phyloP scores from a whole-genome alignment of 768 basidiomycete genomes.

The Lactarius hengduanensis region DNA sequence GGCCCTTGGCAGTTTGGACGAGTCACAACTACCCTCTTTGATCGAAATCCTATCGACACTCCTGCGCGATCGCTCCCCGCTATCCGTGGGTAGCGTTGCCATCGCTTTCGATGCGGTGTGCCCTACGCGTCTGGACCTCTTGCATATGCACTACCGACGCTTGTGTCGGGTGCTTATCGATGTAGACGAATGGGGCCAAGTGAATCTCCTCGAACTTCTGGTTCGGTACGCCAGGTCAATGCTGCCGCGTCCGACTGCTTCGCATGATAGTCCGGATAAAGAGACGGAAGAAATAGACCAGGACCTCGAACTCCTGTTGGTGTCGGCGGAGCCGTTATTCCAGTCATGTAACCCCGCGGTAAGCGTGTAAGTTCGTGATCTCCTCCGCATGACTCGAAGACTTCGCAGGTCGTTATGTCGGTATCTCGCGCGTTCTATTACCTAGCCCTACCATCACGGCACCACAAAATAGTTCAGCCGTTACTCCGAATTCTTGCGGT shows the following conservation, averaged over 20 bases:
- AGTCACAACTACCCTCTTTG: slow-evolving; percentile 66
- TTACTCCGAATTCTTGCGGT: slow-evolving; percentile 68
- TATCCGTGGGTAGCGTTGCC: slow-evolving; percentile 84
- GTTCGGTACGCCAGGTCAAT: slow-evolving; percentile 81
- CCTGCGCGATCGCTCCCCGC: slow-evolving; percentile 74
- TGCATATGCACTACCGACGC: slow-evolving; percentile 86
- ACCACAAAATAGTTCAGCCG: slow-evolving; percentile 61
- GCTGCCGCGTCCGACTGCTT: slow-evolving; percentile 60
- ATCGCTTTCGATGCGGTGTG: slow-evolving; percentile 87
- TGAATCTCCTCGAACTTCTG: slow-evolving; percentile 73
- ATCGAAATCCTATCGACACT: slow-evolving; percentile 63
- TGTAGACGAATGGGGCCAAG: slow-evolving; percentile 96
- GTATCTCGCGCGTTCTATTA: slow-evolving; percentile 75
- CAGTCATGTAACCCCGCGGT: slow-evolving; percentile 89
- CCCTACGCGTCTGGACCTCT: slow-evolving; percentile 78
- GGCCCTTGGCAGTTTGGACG: slow-evolving; percentile 58
- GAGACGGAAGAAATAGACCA: slow-evolving; percentile 66
- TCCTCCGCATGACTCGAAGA: background rate
- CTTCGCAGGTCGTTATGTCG: slow-evolving; percentile 71
- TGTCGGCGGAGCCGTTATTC: slow-evolving; percentile 71
- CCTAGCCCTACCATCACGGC: slow-evolving; percentile 55
- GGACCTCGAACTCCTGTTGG: slow-evolving; percentile 74
- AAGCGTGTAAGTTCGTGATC: slow-evolving; percentile 31
- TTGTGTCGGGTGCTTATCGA: slow-evolving; percentile 84
- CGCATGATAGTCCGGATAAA: slow-evolving; percentile 34